Evolutionary conservation across 352 stramenopile species (phyloP).

Genomic region (Pythium aquatile): DNA sequence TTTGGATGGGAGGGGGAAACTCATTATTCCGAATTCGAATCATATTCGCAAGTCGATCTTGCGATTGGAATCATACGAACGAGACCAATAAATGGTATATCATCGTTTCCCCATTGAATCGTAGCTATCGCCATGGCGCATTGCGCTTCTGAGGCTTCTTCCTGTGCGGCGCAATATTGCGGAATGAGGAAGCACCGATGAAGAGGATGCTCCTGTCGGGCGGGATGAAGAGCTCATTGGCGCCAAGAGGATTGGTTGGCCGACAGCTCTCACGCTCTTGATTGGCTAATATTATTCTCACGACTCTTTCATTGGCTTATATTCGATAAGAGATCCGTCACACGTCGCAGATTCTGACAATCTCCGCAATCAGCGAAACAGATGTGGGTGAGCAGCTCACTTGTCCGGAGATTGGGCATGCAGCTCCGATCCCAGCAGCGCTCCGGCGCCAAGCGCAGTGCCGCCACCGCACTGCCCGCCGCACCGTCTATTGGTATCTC

Average conservation of each 20-base stretch:
- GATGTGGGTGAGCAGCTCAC: neutral
- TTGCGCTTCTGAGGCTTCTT: neutral
- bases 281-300: neutral
- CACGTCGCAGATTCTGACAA: conserved; percentile 21
- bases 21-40: conserved; percentile 59
- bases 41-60: conserved; percentile 36
- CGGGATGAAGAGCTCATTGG: neutral
- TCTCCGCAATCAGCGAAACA: neutral
- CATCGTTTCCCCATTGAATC: conserved; percentile 35
- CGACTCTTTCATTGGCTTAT: conserved; percentile 7
- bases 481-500: neutral
- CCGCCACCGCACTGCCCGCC: neutral
- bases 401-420: conserved; percentile 25
- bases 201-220: neutral
- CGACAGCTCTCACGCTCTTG: neutral
- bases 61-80: conserved; percentile 52
- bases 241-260: conserved; percentile 19
- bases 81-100: conserved; percentile 67
- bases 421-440: conserved; percentile 35
- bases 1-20: conserved; percentile 31
- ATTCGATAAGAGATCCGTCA: neutral
- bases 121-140: neutral
- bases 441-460: neutral
- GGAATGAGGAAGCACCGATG: neutral
- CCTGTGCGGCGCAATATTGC: neutral